A percentile compares a stretch with the other conserved stretches of the same genome.
Conservation (phyloP, 257 asterid genomes). For the Handroanthus guayacan region DNA sequence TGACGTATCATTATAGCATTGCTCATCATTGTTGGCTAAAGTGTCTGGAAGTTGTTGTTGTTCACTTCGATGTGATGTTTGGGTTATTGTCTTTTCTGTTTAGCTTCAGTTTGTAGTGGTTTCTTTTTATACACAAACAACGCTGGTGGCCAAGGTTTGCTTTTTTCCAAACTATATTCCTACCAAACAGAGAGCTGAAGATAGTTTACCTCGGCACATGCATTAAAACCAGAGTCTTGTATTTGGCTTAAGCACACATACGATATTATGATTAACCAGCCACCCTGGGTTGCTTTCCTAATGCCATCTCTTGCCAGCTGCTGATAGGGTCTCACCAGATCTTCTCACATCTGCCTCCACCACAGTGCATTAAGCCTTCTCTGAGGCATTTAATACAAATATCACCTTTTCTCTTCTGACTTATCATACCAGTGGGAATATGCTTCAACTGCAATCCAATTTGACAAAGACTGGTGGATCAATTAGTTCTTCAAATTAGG, state of each 20-base stretch:
- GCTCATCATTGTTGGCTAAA: constrained; percentile 15
- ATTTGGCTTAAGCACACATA: not conserved
- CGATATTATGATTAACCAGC: not conserved
- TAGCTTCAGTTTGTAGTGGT: not conserved
- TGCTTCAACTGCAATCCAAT: too few relatives aligned
- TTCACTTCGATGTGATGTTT: not conserved
- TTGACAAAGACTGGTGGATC: not conserved
- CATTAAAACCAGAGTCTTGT: not conserved
- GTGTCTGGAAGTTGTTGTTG: not conserved
- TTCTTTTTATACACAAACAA: not conserved
- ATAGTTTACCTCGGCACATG: not conserved
- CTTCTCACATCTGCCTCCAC: not conserved
- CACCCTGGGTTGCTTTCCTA: not conserved
- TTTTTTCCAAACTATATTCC: not conserved
- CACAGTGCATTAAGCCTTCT: not conserved
- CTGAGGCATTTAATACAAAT: not conserved
- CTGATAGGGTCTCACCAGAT: not conserved
- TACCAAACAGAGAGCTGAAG: not conserved
- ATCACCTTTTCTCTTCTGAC: not conserved
- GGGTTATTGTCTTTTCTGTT: not conserved
- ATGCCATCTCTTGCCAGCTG: not conserved
- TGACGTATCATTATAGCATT: constrained; percentile 1
- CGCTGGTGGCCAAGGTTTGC: not conserved
- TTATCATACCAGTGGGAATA: not conserved
- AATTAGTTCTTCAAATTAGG: not conserved